Evolutionary conservation across 805 yeast species (phyloP).

Genomic region (Candida sonorensis): DNA sequence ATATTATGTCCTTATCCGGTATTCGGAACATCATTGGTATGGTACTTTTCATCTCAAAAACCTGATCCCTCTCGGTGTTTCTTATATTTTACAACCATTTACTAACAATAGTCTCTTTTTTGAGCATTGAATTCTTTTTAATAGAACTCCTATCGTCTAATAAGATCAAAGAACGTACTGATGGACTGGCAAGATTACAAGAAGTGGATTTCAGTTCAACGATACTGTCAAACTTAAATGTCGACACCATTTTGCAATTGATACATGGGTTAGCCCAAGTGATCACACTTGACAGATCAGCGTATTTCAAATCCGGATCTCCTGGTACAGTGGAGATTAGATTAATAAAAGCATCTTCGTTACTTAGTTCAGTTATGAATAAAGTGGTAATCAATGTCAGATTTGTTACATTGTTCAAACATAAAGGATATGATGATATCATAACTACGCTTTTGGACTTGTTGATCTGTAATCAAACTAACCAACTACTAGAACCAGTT

Average conservation of each 20-base stretch:
- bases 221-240: slow-evolving; percentile 14
- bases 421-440: slow-evolving; percentile 22
- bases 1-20: too few species aligned
- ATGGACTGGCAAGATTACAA: slow-evolving; percentile 37
- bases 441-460: slow-evolving; percentile 13
- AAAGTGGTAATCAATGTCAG: slow-evolving; percentile 8
- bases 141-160: slow-evolving; percentile 36
- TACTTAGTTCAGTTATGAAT: slow-evolving; percentile 12
- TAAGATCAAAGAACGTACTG: slow-evolving; percentile 49
- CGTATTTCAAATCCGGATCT: slow-evolving; percentile 16
- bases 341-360: slow-evolving; percentile 16
- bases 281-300: slow-evolving; percentile 15
- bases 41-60: background rate
- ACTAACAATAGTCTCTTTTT: too few species aligned
- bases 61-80: background rate
- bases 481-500: slow-evolving; percentile 21
- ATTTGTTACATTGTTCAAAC: slow-evolving; percentile 15
- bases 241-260: slow-evolving; percentile 6
- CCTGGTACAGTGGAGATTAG: slow-evolving; percentile 18
- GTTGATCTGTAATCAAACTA: slow-evolving; percentile 7
- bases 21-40: too few species aligned
- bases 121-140: background rate
- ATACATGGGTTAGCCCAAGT: slow-evolving; percentile 15
- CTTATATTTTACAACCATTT: too few species aligned
- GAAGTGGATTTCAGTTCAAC: slow-evolving; percentile 20